Evolutionary conservation across 805 yeast species (phyloP).

Genomic region (Hanseniaspora lindneri): DNA sequence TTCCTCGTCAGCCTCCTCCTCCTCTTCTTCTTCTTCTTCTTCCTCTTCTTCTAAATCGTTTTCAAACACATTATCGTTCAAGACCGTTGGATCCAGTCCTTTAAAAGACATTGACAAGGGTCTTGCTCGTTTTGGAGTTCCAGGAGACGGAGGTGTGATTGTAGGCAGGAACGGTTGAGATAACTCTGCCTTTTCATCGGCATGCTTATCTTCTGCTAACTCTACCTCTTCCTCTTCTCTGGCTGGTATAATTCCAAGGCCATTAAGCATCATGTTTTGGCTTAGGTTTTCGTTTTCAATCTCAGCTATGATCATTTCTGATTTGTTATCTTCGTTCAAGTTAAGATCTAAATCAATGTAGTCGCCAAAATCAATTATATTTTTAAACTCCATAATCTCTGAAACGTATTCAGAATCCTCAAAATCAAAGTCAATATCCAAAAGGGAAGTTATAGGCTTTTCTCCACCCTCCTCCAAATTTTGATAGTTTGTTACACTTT

Average conservation of each 20-base stretch:
- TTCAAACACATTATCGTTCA: constrained; percentile 2
- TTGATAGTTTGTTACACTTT: not conserved
- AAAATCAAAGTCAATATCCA: constrained; percentile 13
- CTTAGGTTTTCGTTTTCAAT: not conserved
- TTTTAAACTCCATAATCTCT: constrained; percentile 37
- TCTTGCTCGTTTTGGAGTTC: constrained; percentile 6
- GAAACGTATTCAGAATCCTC: constrained; percentile 31
- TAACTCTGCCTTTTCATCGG: not conserved
- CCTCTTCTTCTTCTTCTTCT: not conserved
- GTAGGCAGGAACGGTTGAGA: constrained; percentile 7
- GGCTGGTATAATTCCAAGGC: constrained; percentile 6
- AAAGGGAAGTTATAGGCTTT: not conserved
- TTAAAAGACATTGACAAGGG: constrained; percentile 16
- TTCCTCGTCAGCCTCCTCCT: not conserved
- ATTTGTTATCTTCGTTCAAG: constrained; percentile 5
- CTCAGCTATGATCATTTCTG: not conserved
- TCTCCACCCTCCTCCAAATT: not conserved
- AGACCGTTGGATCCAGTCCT: constrained; percentile 3
- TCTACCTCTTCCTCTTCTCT: not conserved
- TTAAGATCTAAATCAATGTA: constrained; percentile 31
- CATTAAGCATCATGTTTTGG: not conserved
- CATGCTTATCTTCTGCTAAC: not conserved
- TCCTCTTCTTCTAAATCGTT: not conserved
- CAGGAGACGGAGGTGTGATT: constrained; percentile 2
- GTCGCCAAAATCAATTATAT: constrained; percentile 37